These are phyloP conservation scores for Penicillium sp. DNA, from an alignment of 2,329 filamentous ascomycete species.

Conservation along the genomic window DNA sequence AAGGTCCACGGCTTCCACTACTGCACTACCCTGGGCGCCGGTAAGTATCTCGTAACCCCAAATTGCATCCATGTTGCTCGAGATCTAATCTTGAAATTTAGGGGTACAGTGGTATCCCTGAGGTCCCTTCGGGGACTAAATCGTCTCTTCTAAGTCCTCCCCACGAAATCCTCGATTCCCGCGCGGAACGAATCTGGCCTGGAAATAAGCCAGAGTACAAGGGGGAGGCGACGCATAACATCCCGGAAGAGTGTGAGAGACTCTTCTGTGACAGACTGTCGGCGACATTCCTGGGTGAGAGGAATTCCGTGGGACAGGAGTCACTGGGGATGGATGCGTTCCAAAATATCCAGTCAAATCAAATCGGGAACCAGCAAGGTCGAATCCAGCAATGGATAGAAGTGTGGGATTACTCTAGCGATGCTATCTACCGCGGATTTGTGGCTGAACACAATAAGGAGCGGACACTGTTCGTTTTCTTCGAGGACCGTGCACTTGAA, in stretches of 20 bases:
- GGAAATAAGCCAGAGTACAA: conserved; percentile 44
- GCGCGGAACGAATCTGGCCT: conserved; percentile 54
- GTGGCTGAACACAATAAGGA: conserved; percentile 67
- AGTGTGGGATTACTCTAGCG: conserved; percentile 72
- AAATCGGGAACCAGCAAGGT: conserved; percentile 22
- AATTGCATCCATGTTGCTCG: background rate
- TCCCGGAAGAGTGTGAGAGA: conserved; percentile 99
- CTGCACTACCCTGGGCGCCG: conserved; percentile 87
- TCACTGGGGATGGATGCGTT: conserved; percentile 82
- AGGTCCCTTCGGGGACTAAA: conserved; percentile 83
- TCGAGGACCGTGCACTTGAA: conserved; percentile 69
- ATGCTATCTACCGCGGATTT: conserved; percentile 82
- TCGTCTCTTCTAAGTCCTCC: conserved; percentile 86
- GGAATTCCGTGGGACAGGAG: conserved; percentile 71
- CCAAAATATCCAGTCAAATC: conserved; percentile 32
- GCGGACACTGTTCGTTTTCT: conserved; percentile 83
- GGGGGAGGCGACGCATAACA: conserved; percentile 93
- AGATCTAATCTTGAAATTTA: conserved; percentile 31
- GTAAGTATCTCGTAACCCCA: conserved; percentile 46
- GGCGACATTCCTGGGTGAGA: conserved; percentile 94
- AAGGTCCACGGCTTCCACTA: conserved; percentile 84
- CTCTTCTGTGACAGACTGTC: conserved; percentile 98
- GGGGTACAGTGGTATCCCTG: conserved; percentile 93
- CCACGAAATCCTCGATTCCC: conserved; percentile 70
- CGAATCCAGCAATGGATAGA: conserved; percentile 39